These are phyloP conservation scores for Perkinsus chesapeaki DNA, from an alignment of 169 alveolate species.

Conservation along the genomic window DNA sequence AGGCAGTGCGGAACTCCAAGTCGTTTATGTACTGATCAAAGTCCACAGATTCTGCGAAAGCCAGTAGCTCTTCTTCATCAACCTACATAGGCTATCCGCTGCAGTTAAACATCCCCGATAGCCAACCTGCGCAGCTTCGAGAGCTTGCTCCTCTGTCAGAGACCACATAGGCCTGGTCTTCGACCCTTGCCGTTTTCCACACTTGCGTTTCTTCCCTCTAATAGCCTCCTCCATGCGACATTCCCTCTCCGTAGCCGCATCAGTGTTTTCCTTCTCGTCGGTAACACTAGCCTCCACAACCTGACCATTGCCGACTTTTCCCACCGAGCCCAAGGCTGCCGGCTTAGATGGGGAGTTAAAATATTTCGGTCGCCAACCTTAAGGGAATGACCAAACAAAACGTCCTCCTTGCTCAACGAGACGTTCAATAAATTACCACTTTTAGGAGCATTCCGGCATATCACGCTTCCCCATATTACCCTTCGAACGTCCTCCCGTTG, in stretches of 20 bases:
- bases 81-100: neutral
- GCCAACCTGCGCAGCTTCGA: neutral
- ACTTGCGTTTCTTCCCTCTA: neutral
- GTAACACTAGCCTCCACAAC: too few relatives aligned
- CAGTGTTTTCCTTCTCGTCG: neutral
- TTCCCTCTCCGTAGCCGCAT: neutral
- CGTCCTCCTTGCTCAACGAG: neutral
- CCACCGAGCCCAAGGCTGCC: too few relatives aligned
- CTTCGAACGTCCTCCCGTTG: neutral
- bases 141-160: neutral
- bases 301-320: too few relatives aligned
- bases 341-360: too few relatives aligned
- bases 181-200: neutral
- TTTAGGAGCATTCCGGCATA: too few relatives aligned
- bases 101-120: neutral
- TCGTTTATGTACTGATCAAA: slow-evolving; percentile 7
- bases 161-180: neutral
- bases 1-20: slow-evolving; percentile 14
- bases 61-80: slow-evolving; percentile 3
- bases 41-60: neutral
- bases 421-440: neutral
- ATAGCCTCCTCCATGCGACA: neutral
- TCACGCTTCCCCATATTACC: too few relatives aligned
- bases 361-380: too few relatives aligned
- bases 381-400: too few relatives aligned